Base-by-base conservation (phyloP, 2,329 filamentous ascomycete species). In the Thielaviopsis cerberus region DNA sequence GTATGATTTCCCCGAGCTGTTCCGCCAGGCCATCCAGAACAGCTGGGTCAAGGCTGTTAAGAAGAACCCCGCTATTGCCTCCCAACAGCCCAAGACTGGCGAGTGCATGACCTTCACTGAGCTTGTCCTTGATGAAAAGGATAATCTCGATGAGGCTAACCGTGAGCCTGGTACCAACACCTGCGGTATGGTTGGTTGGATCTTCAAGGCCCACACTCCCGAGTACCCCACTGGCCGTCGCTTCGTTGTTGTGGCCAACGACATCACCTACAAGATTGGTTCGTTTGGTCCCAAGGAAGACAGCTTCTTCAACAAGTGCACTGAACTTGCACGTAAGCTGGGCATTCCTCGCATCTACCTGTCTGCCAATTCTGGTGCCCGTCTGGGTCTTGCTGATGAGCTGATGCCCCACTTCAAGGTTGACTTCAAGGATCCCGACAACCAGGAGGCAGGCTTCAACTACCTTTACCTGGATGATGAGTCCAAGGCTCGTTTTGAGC, bases 1-100 rank as follows among this genome's bases (percentile, higher is more conserved):
- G 57, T 98, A 98, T 70, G 92, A 98, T 72, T 98, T 98, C 85
- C 92, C 92, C 27, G 92, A 98, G 78, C 83, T 98, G 54, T 98
- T 98, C 86, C 83, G 92, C 68, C 92, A 97, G 73, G 89, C 92
- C 51, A 88, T 95, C 68, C 89, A 96, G 75, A 96, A 96, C 77
- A 86, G 81, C 72, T 98, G 92, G 92, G 74, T 76, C 67, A 83
- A 84, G 70, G 82, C 83, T 59, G 78, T 86, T 63, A 81, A 83
- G 69, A 83, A 83, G 69, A 83, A 91, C 66, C 78, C 88, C 11
- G 75, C 78, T 22, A 74, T 96, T 61, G 81, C 81, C 54, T 81
- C 88, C 50, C 88, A 88, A 75, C 85, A 90, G 70, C 92, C 92
- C 34, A 78, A 83, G 57, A 77, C 83, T 66, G 91, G 90, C 65